These are phyloP conservation scores for Epichloe hybrida DNA, from an alignment of 2,329 filamentous ascomycete genomes.

Conservation along the genomic window DNA sequence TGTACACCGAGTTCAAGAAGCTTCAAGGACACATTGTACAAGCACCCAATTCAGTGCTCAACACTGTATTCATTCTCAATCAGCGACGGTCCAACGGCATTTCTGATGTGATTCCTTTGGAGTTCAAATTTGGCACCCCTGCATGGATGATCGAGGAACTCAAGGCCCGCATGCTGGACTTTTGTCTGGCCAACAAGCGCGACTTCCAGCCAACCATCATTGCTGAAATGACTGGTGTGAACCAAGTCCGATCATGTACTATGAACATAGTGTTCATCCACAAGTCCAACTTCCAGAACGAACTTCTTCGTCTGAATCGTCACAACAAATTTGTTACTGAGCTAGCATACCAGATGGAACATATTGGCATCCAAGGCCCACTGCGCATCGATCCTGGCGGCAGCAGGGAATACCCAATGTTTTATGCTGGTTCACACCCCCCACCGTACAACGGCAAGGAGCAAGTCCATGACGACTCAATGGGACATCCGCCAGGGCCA, in stretches of 20 bases:
- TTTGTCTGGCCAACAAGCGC: conserved; percentile 72
- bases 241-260: conserved; percentile 71
- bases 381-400: conserved; percentile 47
- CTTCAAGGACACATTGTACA: conserved; percentile 95
- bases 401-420: conserved; percentile 55
- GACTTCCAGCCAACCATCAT: conserved; percentile 80
- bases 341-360: conserved; percentile 73
- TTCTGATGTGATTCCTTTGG: conserved; percentile 71
- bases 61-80: conserved; percentile 88
- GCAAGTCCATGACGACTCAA: conserved; percentile 8
- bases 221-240: conserved; percentile 67
- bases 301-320: conserved; percentile 73
- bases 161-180: conserved; percentile 67
- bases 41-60: conserved; percentile 86
- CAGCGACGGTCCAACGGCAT: conserved; percentile 80
- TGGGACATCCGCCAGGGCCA: conserved; percentile 4
- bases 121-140: conserved; percentile 80
- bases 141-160: conserved; percentile 71
- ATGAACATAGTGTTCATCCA: conserved; percentile 96
- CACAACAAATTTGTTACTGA: conserved; percentile 93
- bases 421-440: conserved; percentile 25
- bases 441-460: conserved; percentile 21
- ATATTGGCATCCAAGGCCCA: conserved; percentile 75
- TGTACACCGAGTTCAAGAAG: conserved; percentile 98
- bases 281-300: conserved; percentile 94